Conservation (phyloP, 495 filamentous ascomycete genomes). For the Pseudoneurospora amorphoporcata region DNA sequence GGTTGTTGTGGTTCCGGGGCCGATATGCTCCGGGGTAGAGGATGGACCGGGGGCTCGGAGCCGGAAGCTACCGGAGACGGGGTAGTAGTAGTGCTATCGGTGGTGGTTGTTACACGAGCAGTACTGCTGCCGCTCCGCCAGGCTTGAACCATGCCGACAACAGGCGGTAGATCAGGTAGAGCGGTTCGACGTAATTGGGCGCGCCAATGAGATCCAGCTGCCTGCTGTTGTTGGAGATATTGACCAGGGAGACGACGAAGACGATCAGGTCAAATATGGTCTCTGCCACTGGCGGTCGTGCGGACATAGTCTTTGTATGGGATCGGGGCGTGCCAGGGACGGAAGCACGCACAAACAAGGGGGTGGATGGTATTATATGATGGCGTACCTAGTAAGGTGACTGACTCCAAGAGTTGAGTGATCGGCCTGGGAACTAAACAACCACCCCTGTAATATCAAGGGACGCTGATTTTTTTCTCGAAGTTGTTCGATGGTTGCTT, state of each 20-base stretch:
- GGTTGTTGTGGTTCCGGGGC: neutral
- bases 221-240: constrained; percentile 5
- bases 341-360: neutral
- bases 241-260: constrained; percentile 9
- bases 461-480: neutral
- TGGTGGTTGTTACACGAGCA: constrained; percentile 51
- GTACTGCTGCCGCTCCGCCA: constrained; percentile 87
- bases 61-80: neutral
- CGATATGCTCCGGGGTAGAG: neutral
- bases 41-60: neutral
- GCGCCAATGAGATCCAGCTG: constrained; percentile 7
- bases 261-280: constrained; percentile 10
- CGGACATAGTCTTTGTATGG: neutral
- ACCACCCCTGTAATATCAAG: neutral
- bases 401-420: neutral
- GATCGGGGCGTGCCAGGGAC: neutral
- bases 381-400: neutral
- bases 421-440: neutral
- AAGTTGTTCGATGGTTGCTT: neutral
- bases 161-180: constrained; percentile 8
- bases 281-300: constrained; percentile 2
- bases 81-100: neutral
- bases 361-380: neutral
- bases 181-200: neutral
- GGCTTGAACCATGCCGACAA: constrained; percentile 36